Base-by-base conservation (phyloP, 1,284 basidiomycete genomes). In the Wallemia ichthyophaga region DNA sequence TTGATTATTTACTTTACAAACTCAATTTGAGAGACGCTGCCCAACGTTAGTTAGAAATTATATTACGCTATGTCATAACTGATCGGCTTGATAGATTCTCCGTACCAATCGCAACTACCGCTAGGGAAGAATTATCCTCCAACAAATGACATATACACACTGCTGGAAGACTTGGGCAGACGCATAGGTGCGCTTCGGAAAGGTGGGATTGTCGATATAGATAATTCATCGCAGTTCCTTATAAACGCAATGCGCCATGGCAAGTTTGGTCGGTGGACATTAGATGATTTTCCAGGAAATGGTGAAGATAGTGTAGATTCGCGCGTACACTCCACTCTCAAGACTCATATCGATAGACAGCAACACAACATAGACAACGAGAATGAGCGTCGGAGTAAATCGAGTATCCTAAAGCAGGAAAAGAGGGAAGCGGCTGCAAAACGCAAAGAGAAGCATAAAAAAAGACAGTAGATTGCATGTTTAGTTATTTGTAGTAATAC, bases 1-100 rank as follows among this genome's bases (percentile, higher is more conserved):
- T 83, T 25, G 78, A 85, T 62, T 96, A 95, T 71, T 73, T 95
- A 23, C 70, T 94, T n/a, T 91, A 83, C 70, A 76, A 83, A 62
- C 72, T 95, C 61, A 91, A 91, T 70, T 70, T 83, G 56, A 72
- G 87, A 59, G 76, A 84, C 69, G 78, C 80, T 23, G 69, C 74
- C 11, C 5, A 13, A 61, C 73, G 82, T 87, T 67, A 70, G 78
- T 63, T 23, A 31, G 48, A 13, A 5, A 15, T 13, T 5, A 48
- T 48, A 31, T 7, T 17, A 17, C n/a, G 37, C 9, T 21, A 48
- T 17, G 7, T 48, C n/a, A 11, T 48, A 5, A 48, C 37, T 48
- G n/a, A 48, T 21, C 7, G 7, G 17, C n/a, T 48, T 5, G 11
- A 13, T 48, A 48, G 37, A 15, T 19, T 19, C 37, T 3, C 37